Conservation (phyloP, 805 yeast species). For the Saccharomycopsis oosterbeekiorum region DNA sequence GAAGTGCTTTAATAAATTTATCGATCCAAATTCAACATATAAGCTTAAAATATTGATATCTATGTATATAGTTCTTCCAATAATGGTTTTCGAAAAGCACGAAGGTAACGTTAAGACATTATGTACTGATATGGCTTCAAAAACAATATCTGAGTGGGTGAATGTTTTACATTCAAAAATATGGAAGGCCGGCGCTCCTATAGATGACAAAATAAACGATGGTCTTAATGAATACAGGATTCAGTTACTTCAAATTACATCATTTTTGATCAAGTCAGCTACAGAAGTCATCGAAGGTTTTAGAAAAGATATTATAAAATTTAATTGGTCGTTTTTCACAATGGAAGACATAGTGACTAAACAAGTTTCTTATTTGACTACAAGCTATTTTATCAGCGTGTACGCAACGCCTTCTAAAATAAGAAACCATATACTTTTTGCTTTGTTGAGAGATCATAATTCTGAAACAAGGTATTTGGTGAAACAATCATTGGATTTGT, state of each 20-base stretch:
- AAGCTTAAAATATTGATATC: conserved; percentile 53
- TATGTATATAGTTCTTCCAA: conserved; percentile 54
- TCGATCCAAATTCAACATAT: conserved; percentile 32
- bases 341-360: conserved; percentile 82
- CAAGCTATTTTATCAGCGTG: conserved; percentile 74
- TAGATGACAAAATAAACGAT: not conserved
- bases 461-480: conserved; percentile 77
- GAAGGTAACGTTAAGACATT: conserved; percentile 39
- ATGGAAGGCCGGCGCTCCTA: conserved; percentile 65
- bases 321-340: conserved; percentile 88
- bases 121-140: conserved; percentile 27
- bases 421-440: conserved; percentile 87
- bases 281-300: conserved; percentile 48
- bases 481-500: conserved; percentile 72
- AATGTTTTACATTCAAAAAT: conserved; percentile 49
- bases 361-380: conserved; percentile 86
- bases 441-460: conserved; percentile 74
- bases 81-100: conserved; percentile 51
- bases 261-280: conserved; percentile 62
- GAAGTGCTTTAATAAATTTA: conserved; percentile 40
- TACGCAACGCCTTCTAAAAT: conserved; percentile 85
- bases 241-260: conserved; percentile 73
- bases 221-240: conserved; percentile 60
- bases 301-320: conserved; percentile 80
- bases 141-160: conserved; percentile 48